Evolutionary conservation across 225 moss, liverwort and hornwort genomes (phyloP).

Genomic region (Straminergon stramineum): DNA sequence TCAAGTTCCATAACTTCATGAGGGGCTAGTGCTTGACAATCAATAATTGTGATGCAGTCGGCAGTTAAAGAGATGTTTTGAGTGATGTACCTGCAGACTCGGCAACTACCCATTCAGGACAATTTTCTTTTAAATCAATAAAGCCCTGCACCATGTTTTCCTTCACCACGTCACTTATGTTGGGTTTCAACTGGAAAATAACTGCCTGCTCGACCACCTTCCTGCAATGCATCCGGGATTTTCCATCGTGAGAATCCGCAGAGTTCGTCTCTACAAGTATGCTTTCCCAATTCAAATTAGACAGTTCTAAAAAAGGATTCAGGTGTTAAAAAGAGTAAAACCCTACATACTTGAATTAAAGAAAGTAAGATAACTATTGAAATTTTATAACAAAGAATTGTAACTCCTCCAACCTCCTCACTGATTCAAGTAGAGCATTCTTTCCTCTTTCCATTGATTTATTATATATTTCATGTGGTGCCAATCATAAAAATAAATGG

Average conservation of each 20-base stretch:
- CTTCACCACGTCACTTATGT: slow-evolving; percentile 1
- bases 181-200: slow-evolving; percentile 17
- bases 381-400: neutral
- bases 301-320: neutral
- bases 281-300: neutral
- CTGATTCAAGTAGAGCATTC: neutral
- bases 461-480: neutral
- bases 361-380: no score
- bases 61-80: neutral
- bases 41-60: neutral
- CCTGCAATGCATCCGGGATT: neutral
- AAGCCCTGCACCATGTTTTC: slow-evolving; percentile 17
- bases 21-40: neutral
- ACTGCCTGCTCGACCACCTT: slow-evolving; percentile 43
- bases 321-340: neutral
- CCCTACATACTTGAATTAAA: neutral
- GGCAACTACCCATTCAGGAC: slow-evolving; percentile 28
- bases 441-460: neutral
- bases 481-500: neutral
- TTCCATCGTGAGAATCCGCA: neutral
- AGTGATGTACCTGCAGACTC: slow-evolving; percentile 16
- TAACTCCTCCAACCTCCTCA: neutral
- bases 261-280: neutral
- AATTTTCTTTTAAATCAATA: neutral
- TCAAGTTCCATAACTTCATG: neutral